Evolutionary conservation across 306 rosid species (phyloP), one percentile per base, ranked within the genome.

Genomic region (Aeschynomene evenia): DNA sequence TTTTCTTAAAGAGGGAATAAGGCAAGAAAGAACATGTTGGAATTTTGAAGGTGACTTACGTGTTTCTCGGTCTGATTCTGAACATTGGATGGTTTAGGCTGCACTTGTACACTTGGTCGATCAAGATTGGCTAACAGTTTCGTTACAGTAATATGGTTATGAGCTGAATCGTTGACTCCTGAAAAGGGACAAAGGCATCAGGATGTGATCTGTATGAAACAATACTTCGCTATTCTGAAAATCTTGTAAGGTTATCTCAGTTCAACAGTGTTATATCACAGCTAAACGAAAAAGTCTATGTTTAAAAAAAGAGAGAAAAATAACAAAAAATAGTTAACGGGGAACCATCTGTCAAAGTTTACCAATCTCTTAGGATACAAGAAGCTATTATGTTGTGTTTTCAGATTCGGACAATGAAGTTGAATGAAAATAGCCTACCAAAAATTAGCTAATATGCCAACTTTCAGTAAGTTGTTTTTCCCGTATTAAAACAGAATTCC

Each of bases 131-230:
- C 56, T 26, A 66, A 36, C 75, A 39, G 60, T 73, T 81, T 82
- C 64, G 83, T 66, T 48, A 66, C 75, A 21, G 67, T 16, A 33
- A 60, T 49, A 26, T 28, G 31, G 5, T 4, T 28, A 28, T 72
- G 75, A 53, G 82, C 56, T 39, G 86, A 76, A 60, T 62, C 81
- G 24, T 72, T 76, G 55, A 26, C 60, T 53, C 78, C 89, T 85
- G 89, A 59, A 81, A 67, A 71, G 60, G 52, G 33, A 76, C 66
- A 4, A 68, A 64, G 37, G 19, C 31, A 68, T 75, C 46, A 68
- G 43, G 19, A 66, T 48, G 74, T 33, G 49, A 65, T 43, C 14
- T 18, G 31, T 19, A 39, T 36, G 28, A 43, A 39, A 14, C 61
- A 77, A 69, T 53, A 16, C 56, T 66, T 24, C 63, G 55, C 18